Base-by-base conservation (phyloP, 1,284 basidiomycete species). In the Puccinia coronata region DNA sequence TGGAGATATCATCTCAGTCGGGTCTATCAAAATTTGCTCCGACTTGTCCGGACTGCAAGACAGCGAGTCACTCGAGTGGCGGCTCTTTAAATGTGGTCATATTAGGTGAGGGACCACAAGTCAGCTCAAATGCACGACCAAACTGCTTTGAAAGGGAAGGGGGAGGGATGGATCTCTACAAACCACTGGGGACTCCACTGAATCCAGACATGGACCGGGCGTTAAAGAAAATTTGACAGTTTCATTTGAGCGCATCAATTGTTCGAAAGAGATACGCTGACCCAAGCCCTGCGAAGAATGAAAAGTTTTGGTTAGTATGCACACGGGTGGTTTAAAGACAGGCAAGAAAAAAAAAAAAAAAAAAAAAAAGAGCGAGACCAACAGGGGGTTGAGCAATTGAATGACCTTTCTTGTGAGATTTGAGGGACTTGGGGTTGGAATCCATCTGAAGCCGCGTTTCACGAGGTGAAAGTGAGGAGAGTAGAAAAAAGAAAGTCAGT, bases 221-320 rank as follows among this genome's bases (percentile, higher is more conserved):
- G 67, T 70, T 23, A 70, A 25, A 18, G 67, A 70, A n/a, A 70
- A 70, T 70, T 70, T 70, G 23, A 70, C 67, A 11, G 67, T 70
- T 70, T n/a, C 43, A 51, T 70, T 70, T 9, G 67, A 70, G 14
- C 67, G 67, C 67, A 70, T 70, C 31, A 70, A 14, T 18, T 70
- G 67, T 49, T 70, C 67, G 25, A 70, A 70, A 6, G 67, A 70
- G 36, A 70, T 70, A 25, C n/a, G 67, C 39, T 36, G 25, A 20
- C 18, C 31, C 23, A 51, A 12, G 28, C 67, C 41, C 67, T 70
- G n/a, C 14, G n/a, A 18, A 28, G 8, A 11, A 28, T 41, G 16
- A 34, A 49, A 49, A 20, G 41, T 9, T 70, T 5, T 63, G 34
- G 31, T 39, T 8, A 63, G 36, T 18, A 63, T 9, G 28, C 18